A percentile compares a stretch with the other conserved stretches of the same genome.
Evolutionary conservation across 2,329 filamentous ascomycete genomes (phyloP).

Genomic region (Bipolaris oryzae): DNA sequence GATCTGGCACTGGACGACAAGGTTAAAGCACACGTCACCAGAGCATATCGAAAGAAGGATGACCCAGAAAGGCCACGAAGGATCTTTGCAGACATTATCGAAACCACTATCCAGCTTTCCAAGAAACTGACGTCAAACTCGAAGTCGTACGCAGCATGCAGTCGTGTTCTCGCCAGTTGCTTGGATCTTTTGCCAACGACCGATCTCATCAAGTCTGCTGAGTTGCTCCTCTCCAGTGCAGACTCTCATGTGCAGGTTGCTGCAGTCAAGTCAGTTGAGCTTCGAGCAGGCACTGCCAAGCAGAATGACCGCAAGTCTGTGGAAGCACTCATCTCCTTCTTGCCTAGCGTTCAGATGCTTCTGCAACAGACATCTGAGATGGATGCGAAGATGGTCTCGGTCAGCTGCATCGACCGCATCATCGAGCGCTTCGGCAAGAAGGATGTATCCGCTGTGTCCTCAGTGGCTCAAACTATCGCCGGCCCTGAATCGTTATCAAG

Average conservation of each 20-base stretch:
- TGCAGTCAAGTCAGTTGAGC: constrained; percentile 73
- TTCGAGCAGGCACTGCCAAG: constrained; percentile 75
- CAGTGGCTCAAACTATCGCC: constrained; percentile 77
- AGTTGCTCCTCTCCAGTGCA: constrained; percentile 77
- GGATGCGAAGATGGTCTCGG: constrained; percentile 80
- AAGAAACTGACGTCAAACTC: constrained; percentile 62
- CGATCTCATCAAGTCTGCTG: constrained; percentile 88
- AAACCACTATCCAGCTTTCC: constrained; percentile 60
- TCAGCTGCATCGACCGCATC: constrained; percentile 90
- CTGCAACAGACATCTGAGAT: constrained; percentile 75
- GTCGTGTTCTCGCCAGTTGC: constrained; percentile 77
- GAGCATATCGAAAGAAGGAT: constrained; percentile 37
- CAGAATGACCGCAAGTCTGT: constrained; percentile 72
- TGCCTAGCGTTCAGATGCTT: constrained; percentile 78
- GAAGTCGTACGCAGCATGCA: constrained; percentile 54
- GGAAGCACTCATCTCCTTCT: constrained; percentile 74
- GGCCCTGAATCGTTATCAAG: constrained; percentile 78
- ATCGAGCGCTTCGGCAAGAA: constrained; percentile 95
- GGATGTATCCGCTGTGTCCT: constrained; percentile 75
- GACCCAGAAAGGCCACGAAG: constrained; percentile 36
- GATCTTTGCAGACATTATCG: constrained; percentile 48
- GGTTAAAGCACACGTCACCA: constrained; percentile 39
- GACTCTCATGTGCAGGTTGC: constrained; percentile 76
- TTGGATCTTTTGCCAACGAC: constrained; percentile 82
- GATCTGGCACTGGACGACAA: constrained; percentile 44